phyloP scores from a whole-genome alignment of 495 filamentous ascomycete genomes.

The Jackrogersella minutella region DNA sequence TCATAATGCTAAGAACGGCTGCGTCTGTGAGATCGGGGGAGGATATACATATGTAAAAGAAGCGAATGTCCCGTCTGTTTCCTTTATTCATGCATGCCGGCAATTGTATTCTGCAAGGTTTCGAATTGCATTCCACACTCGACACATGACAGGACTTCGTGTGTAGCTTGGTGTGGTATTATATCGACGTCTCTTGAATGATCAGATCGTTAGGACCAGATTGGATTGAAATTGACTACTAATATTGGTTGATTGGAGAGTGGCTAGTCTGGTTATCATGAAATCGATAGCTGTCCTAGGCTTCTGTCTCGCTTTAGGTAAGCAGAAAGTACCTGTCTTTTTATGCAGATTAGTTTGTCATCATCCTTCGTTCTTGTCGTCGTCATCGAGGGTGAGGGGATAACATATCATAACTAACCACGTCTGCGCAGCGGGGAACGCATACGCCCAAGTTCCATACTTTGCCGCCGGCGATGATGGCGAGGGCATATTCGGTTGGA shows the following conservation, averaged over 20 bases:
- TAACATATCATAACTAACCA: not conserved
- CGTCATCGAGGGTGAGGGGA: not conserved
- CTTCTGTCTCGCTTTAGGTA: slow-evolving; percentile 24
- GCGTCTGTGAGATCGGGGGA: slow-evolving; percentile 2
- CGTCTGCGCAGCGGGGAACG: not conserved
- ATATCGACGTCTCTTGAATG: not conserved
- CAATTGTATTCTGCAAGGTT: not conserved
- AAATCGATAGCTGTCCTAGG: not conserved
- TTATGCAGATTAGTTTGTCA: not conserved
- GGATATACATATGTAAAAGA: slow-evolving; percentile 12
- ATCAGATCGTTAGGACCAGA: not conserved
- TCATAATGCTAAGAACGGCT: not conserved
- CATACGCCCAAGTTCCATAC: slow-evolving; percentile 8
- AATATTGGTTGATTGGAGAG: not conserved
- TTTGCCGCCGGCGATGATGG: not conserved
- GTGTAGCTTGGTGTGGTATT: slow-evolving; percentile 8
- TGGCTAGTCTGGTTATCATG: not conserved
- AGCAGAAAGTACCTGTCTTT: not conserved
- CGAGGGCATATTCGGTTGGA: not conserved
- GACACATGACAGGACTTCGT: not conserved
- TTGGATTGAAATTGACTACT: not conserved
- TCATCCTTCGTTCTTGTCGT: no score
- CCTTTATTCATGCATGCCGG: not conserved
- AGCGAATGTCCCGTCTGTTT: not conserved
- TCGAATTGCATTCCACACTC: not conserved